phyloP scores from a whole-genome alignment of 257 asterid species.

The Solanum arcanum region DNA sequence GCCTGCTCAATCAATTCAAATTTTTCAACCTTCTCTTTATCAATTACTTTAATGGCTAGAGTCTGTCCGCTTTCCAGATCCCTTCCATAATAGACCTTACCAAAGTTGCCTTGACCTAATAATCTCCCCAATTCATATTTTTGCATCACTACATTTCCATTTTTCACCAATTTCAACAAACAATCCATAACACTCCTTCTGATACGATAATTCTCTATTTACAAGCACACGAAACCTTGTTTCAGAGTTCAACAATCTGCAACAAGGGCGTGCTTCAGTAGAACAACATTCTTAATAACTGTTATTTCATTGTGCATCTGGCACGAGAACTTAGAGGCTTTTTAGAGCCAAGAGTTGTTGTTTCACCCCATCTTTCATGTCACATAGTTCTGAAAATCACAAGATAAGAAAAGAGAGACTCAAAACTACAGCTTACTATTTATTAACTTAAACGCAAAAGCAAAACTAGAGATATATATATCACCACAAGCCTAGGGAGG shows the following conservation, averaged over 20 bases:
- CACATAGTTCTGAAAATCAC: constrained; percentile 13
- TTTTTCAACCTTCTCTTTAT: constrained; percentile 53
- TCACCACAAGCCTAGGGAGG: neutral
- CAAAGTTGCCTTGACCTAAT: constrained; percentile 76
- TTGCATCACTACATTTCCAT: constrained; percentile 48
- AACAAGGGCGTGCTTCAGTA: constrained; percentile 12
- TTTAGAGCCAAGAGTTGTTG: constrained; percentile 4
- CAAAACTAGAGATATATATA: neutral
- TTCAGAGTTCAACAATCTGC: constrained; percentile 14
- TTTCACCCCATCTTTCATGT: constrained; percentile 32
- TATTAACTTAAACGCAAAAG: neutral
- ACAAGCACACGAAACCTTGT: constrained; percentile 9
- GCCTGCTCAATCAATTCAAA: constrained; percentile 56
- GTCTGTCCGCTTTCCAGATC: constrained; percentile 40
- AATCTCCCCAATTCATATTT: constrained; percentile 68
- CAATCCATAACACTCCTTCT: constrained; percentile 17
- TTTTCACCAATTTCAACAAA: constrained; percentile 27
- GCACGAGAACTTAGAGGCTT: neutral
- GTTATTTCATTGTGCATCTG: constrained; percentile 19
- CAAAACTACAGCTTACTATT: neutral
- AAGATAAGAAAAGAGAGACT: neutral
- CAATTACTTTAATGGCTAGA: constrained; percentile 76
- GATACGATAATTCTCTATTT: neutral
- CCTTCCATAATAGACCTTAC: constrained; percentile 71
- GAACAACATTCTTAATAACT: neutral